Percentiles rank a stretch among this genome's conserved stretches.
These are phyloP conservation scores for Rickenella mellea DNA, from an alignment of 768 basidiomycete genomes.

Conservation along the genomic window DNA sequence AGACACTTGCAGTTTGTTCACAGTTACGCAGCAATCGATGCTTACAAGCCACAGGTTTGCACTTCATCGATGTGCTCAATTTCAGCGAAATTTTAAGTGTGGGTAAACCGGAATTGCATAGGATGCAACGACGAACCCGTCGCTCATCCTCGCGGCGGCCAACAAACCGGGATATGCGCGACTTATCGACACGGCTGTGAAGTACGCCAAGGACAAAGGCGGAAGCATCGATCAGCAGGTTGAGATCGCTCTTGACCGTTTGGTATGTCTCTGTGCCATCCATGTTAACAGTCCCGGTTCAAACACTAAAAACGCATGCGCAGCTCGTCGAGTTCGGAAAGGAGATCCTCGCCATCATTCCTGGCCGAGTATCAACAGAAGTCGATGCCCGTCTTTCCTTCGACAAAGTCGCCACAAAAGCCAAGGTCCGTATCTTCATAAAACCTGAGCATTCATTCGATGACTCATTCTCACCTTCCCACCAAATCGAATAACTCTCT, in stretches of 20 bases:
- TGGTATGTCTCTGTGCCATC: constrained; percentile 42
- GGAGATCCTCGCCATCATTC: constrained; percentile 91
- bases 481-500: neutral
- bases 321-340: constrained; percentile 97
- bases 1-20: constrained; percentile 4
- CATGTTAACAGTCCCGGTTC: neutral
- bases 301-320: constrained; percentile 5
- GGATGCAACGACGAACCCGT: constrained; percentile 99
- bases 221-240: constrained; percentile 66
- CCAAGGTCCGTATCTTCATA: constrained; percentile 42
- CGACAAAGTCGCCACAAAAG: constrained; percentile 87
- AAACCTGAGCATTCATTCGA: constrained; percentile 1
- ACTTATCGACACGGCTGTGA: constrained; percentile 68
- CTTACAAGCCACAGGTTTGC: constrained; percentile 85
- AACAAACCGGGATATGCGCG: constrained; percentile 80
- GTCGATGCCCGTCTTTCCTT: constrained; percentile 97
- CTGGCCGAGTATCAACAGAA: constrained; percentile 97
- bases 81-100: too few relatives aligned
- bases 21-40: constrained; percentile 68
- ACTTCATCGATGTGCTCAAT: neutral
- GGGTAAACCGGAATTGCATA: too few relatives aligned
- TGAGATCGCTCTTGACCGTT: constrained; percentile 77
- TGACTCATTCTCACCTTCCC: constrained; percentile 4
- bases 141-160: constrained; percentile 86
- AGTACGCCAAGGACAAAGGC: constrained; percentile 73